Conservation (phyloP, 768 basidiomycete species). For the Phylloporus arenicola region DNA sequence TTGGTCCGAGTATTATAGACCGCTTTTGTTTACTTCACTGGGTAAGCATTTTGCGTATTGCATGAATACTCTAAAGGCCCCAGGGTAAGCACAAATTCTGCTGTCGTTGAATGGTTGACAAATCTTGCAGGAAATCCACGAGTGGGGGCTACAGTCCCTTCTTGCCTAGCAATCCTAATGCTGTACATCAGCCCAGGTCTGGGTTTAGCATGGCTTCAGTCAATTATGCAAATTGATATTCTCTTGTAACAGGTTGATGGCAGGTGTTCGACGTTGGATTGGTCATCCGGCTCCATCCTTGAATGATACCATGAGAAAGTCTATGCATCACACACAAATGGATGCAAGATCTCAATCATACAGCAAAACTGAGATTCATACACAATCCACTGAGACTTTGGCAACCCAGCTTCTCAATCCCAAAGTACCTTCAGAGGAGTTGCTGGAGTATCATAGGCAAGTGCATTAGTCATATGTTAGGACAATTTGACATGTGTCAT, state of each 20-base stretch:
- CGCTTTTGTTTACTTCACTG: conserved; percentile 75
- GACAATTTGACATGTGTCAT: background rate
- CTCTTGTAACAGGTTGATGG: conserved; percentile 51
- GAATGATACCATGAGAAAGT: conserved; percentile 37
- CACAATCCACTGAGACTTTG: conserved; percentile 51
- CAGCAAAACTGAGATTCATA: conserved; percentile 25
- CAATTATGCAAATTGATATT: conserved; percentile 2
- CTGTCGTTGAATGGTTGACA: background rate
- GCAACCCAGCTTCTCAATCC: conserved; percentile 58
- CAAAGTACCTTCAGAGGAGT: conserved; percentile 56
- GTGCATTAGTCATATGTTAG: conserved; percentile 10
- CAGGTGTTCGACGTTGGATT: conserved; percentile 77
- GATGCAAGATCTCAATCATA: conserved; percentile 23
- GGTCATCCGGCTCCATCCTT: conserved; percentile 44
- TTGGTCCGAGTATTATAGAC: conserved; percentile 88
- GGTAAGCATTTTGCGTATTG: conserved; percentile 88
- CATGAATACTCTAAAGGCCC: conserved; percentile 85
- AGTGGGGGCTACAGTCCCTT: conserved; percentile 74
- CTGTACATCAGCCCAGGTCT: conserved; percentile 37
- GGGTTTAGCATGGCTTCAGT: conserved; percentile 20
- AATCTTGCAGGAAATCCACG: conserved; percentile 53
- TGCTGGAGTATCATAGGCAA: conserved; percentile 68
- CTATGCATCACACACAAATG: conserved; percentile 28
- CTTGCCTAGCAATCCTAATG: conserved; percentile 46
- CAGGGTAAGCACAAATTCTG: conserved; percentile 50